Percentiles rank a stretch among this genome's conserved stretches.
phyloP scores from a whole-genome alignment of 768 basidiomycete genomes.

The Boletus rubescentipes region DNA sequence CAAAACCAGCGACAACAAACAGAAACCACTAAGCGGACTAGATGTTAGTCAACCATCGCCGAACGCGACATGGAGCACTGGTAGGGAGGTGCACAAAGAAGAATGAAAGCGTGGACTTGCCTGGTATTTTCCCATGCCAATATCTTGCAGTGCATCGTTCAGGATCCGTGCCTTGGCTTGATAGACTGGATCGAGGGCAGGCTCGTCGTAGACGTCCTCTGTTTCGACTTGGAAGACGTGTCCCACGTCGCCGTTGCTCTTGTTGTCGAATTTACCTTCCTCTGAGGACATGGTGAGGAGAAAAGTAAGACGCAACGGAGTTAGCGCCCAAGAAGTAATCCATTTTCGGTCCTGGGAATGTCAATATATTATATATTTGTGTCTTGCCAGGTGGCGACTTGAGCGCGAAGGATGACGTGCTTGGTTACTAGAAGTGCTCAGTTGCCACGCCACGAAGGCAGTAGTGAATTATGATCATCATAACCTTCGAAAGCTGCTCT shows the following conservation, averaged over 20 bases:
- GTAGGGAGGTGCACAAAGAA: neutral
- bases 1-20: slow-evolving; percentile 69
- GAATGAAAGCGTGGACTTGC: slow-evolving; percentile 27
- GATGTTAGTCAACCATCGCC: neutral
- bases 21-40: slow-evolving; percentile 48
- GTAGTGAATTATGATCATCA: no score
- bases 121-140: slow-evolving; percentile 73
- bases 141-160: slow-evolving; percentile 61
- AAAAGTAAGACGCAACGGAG: neutral
- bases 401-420: neutral
- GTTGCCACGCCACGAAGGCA: no score
- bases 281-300: slow-evolving; percentile 20
- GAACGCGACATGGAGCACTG: neutral
- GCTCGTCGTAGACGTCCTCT: slow-evolving; percentile 27
- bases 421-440: no score
- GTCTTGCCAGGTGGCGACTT: neutral
- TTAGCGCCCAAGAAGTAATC: neutral
- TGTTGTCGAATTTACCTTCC: neutral
- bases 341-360: neutral
- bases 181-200: slow-evolving; percentile 53
- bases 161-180: slow-evolving; percentile 55
- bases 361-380: neutral
- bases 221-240: slow-evolving; percentile 10
- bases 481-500: no score
- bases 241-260: neutral